These are phyloP conservation scores for Nakazawaea ambrosiae DNA, from an alignment of 805 yeast species.

Conservation along the genomic window DNA sequence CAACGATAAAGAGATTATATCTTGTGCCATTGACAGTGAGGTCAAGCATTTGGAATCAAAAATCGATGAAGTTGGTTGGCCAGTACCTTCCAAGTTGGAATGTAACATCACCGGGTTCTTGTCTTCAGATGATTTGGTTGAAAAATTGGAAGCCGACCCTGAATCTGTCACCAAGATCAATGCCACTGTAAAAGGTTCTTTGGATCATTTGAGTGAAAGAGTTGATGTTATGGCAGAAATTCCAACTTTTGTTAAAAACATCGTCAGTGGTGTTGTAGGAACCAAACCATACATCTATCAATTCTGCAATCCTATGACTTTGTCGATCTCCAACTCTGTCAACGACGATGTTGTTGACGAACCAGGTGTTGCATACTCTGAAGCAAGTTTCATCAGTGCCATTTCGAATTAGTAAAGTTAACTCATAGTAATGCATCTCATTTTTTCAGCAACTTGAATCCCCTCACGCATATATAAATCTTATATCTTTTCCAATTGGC, in stretches of 20 bases:
- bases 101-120: conserved; percentile 39
- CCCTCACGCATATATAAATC: background rate
- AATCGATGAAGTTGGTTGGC: conserved; percentile 87
- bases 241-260: conserved; percentile 87
- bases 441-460: conserved; percentile 1
- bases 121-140: conserved; percentile 30
- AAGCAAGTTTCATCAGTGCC: conserved; percentile 69
- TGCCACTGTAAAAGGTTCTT: conserved; percentile 52
- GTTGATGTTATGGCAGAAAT: conserved; percentile 97
- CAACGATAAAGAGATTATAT: conserved; percentile 49
- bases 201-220: conserved; percentile 67
- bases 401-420: conserved; percentile 13
- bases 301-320: conserved; percentile 58
- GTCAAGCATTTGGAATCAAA: conserved; percentile 49
- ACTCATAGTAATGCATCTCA: too few species aligned
- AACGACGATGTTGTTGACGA: conserved; percentile 35
- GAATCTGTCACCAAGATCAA: conserved; percentile 26
- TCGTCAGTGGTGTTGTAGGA: conserved; percentile 92
- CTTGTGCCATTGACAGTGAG: conserved; percentile 60
- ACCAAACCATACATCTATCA: conserved; percentile 96
- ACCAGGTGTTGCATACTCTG: conserved; percentile 63
- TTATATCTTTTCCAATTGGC: background rate
- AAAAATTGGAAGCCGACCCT: conserved; percentile 27
- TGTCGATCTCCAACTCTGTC: conserved; percentile 34
- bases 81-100: conserved; percentile 63